Evolutionary conservation across 2,329 filamentous ascomycete species (phyloP), one percentile per base, ranked within the genome.

Genomic region (Verticillium zaregamsianum): DNA sequence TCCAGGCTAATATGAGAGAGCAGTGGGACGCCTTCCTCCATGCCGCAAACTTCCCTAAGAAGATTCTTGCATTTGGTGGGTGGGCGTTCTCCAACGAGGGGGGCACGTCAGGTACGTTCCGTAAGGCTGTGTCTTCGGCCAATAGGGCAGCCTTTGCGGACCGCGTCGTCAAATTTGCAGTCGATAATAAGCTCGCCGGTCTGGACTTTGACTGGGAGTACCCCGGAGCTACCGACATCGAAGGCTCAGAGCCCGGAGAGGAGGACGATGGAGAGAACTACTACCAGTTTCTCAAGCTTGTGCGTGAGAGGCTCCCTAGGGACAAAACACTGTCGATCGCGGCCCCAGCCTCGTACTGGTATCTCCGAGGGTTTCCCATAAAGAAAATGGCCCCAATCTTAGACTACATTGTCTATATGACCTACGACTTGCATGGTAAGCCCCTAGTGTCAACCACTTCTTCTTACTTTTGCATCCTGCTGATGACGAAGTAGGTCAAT

Each of bases 151-250:
- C 5, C 5, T 33, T 33, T 9, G 32, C 32, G 5, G 9, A 33
- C 32, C 5, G 9, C 9, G 32, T 33, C 32, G 32, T 33, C 32
- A 9, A 5, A 5, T 33, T 33, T 9, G 9, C 39, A 31, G 33
- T 49, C 4, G n/a, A 28, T 12, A 28, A 62, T n/a, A 33, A 35
- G 15, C 54, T 60, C 11, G 55, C 57, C 35, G 61, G 61, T 9
- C 52, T 81, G 8, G 78, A 81, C 55, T 68, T 80, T 52, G 78
- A 81, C 65, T 83, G 80, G 80, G 79, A 80, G 60, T 81, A 81
- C 59, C 75, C 75, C 0, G 72, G 70, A 0, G 66, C 65, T 0
- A 63, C 66, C 0, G 70, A 71, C n/a, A 63, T 76, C 7, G 68
- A 69, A 0, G 68, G 61, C 3, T 49, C 55, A 9, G 65, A 65